phyloP scores from a whole-genome alignment of 768 basidiomycete genomes.

The Dioszegia crocea region DNA sequence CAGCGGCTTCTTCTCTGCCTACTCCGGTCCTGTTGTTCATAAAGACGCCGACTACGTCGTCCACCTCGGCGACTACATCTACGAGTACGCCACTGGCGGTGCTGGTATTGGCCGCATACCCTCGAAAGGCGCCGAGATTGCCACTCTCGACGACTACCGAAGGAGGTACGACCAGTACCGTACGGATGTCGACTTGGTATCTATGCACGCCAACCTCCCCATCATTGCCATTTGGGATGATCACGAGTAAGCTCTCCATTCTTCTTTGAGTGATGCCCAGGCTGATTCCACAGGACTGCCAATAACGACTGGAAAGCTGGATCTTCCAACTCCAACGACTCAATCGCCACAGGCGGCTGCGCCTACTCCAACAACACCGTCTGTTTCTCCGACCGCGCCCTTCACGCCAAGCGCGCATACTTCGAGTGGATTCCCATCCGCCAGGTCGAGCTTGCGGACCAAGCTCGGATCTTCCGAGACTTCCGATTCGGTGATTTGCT shows the following conservation, averaged over 20 bases:
- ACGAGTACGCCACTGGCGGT: slow-evolving; percentile 47
- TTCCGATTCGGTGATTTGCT: slow-evolving; percentile 63
- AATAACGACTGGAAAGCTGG: slow-evolving; percentile 62
- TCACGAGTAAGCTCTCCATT: slow-evolving; percentile 8
- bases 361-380: slow-evolving; percentile 52
- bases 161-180: slow-evolving; percentile 54
- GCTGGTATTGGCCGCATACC: slow-evolving; percentile 56
- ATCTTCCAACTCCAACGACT: slow-evolving; percentile 59
- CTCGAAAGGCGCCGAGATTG: slow-evolving; percentile 56
- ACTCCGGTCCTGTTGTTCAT: slow-evolving; percentile 58
- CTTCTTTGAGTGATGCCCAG: neutral
- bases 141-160: slow-evolving; percentile 56
- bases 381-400: slow-evolving; percentile 61
- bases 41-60: slow-evolving; percentile 57
- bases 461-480: slow-evolving; percentile 62
- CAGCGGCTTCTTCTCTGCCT: slow-evolving; percentile 61
- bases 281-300: slow-evolving; percentile 52
- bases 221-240: slow-evolving; percentile 56
- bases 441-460: slow-evolving; percentile 58
- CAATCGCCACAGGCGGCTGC: slow-evolving; percentile 33
- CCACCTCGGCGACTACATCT: slow-evolving; percentile 58
- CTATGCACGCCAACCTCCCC: slow-evolving; percentile 56
- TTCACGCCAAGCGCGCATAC: slow-evolving; percentile 55
- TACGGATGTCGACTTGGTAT: slow-evolving; percentile 55
- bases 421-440: slow-evolving; percentile 53